These are phyloP conservation scores for Kentomonas sorsogonicus DNA, from an alignment of 208 protist genomes.

Conservation along the genomic window DNA sequence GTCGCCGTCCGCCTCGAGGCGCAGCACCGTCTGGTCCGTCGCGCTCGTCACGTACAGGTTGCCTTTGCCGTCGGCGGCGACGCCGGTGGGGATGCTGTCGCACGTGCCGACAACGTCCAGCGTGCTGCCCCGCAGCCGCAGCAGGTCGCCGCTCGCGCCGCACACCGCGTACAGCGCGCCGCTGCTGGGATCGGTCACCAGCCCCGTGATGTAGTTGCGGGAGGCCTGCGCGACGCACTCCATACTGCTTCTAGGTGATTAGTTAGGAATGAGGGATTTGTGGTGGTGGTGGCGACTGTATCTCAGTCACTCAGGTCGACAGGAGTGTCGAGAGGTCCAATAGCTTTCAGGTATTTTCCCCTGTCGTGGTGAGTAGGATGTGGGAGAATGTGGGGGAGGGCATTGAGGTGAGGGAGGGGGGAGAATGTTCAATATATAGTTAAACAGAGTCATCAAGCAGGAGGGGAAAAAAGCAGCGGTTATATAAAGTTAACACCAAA, in stretches of 20 bases:
- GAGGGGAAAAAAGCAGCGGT: background rate
- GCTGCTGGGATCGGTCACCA: slow-evolving; percentile 17
- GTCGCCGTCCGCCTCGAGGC: background rate
- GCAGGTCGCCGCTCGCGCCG: slow-evolving; percentile 39
- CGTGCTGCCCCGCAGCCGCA: slow-evolving; percentile 10
- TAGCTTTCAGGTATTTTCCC: background rate
- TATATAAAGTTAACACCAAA: background rate
- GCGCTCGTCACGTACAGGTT: slow-evolving; percentile 28
- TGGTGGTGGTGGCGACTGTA: background rate
- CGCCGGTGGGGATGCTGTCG: slow-evolving; percentile 12
- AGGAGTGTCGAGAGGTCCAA: background rate
- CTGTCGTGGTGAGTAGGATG: too few relatives aligned
- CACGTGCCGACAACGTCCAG: slow-evolving; percentile 8
- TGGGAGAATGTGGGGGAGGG: background rate
- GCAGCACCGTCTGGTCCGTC: background rate
- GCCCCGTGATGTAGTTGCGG: slow-evolving; percentile 29
- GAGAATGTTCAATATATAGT: background rate
- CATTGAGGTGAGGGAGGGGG: background rate
- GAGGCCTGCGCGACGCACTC: slow-evolving; percentile 32
- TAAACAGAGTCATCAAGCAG: background rate
- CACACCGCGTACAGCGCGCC: slow-evolving; percentile 39
- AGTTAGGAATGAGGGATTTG: background rate
- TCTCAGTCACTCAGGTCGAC: background rate
- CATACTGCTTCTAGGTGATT: slow-evolving; percentile 13
- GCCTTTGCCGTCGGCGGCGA: slow-evolving; percentile 21